Base-by-base conservation (phyloP, 2,329 filamentous ascomycete species). In the Colletotrichum sp. region DNA sequence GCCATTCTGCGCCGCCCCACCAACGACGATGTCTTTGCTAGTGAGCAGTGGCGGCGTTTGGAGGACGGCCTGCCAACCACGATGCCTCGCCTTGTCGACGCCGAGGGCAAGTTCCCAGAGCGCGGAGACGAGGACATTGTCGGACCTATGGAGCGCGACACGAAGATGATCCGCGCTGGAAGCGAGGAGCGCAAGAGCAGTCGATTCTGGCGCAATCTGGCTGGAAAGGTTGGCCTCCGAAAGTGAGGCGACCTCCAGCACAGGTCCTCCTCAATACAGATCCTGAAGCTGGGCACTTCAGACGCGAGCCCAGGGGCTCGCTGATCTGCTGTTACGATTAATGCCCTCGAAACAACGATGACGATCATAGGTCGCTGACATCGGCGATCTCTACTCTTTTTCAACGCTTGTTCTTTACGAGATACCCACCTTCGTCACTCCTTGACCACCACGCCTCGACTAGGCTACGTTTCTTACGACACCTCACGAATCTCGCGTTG, bases 71-170 rank as follows among this genome's bases (percentile, higher is more conserved):
- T 93, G 34, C 88, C 93, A 57, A 91, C 91, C 75, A 91, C 91
- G 72, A 92, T 96, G 78, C 94, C 94, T 0, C 89, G 91, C 30
- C 90, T 96, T 79, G 88, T 93, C 77, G 92, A 95, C 82, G 89
- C 93, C 81, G 90, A 94, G 77, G 94, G 94, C 81, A 98, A 98
- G 84, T 98, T 98, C 81, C 96, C 96, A 28, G 92, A 93, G 79
- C 91, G 96, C 36, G 96, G 96, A 68, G 96, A 98, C 81, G 94
- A 96, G 80, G 96, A 98, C 83, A 98, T 98, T 82, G 95, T 98
- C 60, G 96, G 96, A 2, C 96, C 96, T 8, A 98, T 98, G 96
- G 92, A 92, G 79, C 90, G 90, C 14, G 89, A 91, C 78, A 86
- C 87, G 52, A 85, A 87, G 77, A 92, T 92, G 90, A 83, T 84